A percentile compares a stretch with the other conserved stretches of the same genome.
phyloP scores from a whole-genome alignment of 352 stramenopile genomes.

The Saprolegnia parasitica region DNA sequence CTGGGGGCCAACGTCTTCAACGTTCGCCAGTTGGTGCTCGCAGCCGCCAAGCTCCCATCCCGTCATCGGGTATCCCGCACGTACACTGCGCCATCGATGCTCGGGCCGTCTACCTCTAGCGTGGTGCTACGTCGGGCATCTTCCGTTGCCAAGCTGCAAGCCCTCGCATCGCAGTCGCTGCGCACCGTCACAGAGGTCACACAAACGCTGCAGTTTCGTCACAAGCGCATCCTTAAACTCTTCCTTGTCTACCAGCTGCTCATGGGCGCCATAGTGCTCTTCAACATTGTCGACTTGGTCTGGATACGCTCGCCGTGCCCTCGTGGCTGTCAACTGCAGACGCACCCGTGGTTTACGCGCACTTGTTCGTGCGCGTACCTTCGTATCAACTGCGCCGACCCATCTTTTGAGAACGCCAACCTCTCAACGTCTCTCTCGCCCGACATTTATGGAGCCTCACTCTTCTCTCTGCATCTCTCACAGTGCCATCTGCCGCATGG shows the following conservation, averaged over 20 bases:
- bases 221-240: not conserved
- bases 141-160: no score
- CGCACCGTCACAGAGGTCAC: not conserved
- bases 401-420: not conserved
- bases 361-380: not conserved
- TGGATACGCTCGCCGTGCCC: not conserved
- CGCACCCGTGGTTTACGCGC: not conserved
- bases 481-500: not conserved
- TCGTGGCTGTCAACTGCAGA: not conserved
- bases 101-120: no score
- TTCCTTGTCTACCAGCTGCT: not conserved
- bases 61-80: not conserved
- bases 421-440: not conserved
- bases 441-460: not conserved
- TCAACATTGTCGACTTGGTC: not conserved
- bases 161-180: no score
- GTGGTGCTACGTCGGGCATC: no score
- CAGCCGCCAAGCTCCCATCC: not conserved
- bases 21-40: not conserved
- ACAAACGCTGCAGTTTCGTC: not conserved
- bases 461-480: not conserved
- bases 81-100: no score
- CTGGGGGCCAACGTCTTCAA: not conserved
- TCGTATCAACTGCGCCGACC: not conserved
- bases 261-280: not conserved